Evolutionary conservation across 495 filamentous ascomycete genomes (phyloP).

Genomic region (Neurospora cerealis): DNA sequence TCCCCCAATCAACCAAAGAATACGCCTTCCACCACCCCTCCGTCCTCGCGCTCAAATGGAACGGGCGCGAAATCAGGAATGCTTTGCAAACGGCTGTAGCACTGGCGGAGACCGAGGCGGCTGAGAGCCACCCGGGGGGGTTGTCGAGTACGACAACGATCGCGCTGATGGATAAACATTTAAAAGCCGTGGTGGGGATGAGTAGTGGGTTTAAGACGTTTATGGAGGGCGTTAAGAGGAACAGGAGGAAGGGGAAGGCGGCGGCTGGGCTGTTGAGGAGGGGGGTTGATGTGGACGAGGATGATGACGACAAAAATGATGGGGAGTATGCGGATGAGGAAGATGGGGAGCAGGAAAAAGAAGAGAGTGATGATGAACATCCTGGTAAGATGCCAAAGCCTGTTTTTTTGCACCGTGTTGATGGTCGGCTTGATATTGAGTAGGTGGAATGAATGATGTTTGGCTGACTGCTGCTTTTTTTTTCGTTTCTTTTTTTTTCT

Average conservation of each 20-base stretch:
- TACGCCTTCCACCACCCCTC: slow-evolving; percentile 20
- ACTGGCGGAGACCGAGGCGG: slow-evolving; percentile 31
- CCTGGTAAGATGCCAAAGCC: not conserved
- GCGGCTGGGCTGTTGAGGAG: slow-evolving; percentile 2
- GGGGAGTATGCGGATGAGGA: not conserved
- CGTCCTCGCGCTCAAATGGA: slow-evolving; percentile 22
- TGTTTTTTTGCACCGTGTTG: not conserved
- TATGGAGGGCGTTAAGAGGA: slow-evolving; percentile 1
- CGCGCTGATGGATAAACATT: slow-evolving; percentile 24
- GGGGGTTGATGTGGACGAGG: slow-evolving; percentile 1
- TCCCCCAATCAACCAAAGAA: slow-evolving; percentile 19
- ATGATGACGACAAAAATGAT: slow-evolving; percentile 8
- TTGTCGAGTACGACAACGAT: slow-evolving; percentile 1
- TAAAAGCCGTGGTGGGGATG: slow-evolving; percentile 29
- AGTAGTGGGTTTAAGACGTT: slow-evolving; percentile 31
- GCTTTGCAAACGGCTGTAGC: slow-evolving; percentile 35
- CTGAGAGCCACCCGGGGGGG: not conserved
- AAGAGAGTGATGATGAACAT: not conserved
- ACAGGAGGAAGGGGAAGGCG: slow-evolving; percentile 1
- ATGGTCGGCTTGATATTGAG: not conserved
- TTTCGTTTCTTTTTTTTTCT: not conserved
- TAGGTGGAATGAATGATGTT: not conserved
- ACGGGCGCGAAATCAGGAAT: slow-evolving; percentile 34
- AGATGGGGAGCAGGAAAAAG: not conserved
- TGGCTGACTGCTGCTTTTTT: not conserved